A percentile compares a stretch with the other conserved stretches of the same genome.
phyloP scores from a whole-genome alignment of 2,329 filamentous ascomycete genomes.

The Fusarium sp. region DNA sequence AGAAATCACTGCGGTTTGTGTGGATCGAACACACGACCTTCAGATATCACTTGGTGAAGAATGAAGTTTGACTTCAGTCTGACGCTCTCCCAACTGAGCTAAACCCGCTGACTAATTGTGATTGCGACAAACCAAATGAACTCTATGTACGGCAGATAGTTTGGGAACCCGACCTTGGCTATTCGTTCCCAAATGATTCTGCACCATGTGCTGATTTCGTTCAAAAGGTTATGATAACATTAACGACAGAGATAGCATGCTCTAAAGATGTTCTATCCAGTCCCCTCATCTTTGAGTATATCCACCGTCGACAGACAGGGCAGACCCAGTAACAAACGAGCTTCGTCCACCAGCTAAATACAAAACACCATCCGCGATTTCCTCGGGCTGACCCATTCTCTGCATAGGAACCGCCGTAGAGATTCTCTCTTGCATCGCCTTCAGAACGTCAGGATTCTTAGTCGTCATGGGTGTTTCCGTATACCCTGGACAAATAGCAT shows the following conservation, averaged over 20 bases:
- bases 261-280: no score
- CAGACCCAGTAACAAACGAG: slow-evolving; percentile 39
- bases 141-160: rapidly evolving
- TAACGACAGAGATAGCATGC: no score
- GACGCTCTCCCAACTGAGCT: slow-evolving; percentile 32
- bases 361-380: slow-evolving; percentile 47
- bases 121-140: rapidly evolving
- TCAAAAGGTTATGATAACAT: no score
- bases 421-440: slow-evolving; percentile 45
- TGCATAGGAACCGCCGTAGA: slow-evolving; percentile 44
- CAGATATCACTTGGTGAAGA: slow-evolving; percentile 24
- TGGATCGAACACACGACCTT: slow-evolving; percentile 33
- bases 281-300: slow-evolving; percentile 30
- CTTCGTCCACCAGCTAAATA: slow-evolving; percentile 42
- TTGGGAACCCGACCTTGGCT: no score
- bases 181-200: no score
- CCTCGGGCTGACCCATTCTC: slow-evolving; percentile 43
- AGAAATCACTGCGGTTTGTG: slow-evolving; percentile 8
- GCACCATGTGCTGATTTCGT: no score
- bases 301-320: slow-evolving; percentile 32
- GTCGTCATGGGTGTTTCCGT: slow-evolving; percentile 48
- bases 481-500: slow-evolving; percentile 50
- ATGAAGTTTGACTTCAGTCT: slow-evolving; percentile 31
- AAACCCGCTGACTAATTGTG: slow-evolving; percentile 24
- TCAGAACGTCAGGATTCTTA: slow-evolving; percentile 40